These are phyloP conservation scores for Juglanconis juglandina DNA, from an alignment of 2,329 filamentous ascomycete species.

Conservation along the genomic window DNA sequence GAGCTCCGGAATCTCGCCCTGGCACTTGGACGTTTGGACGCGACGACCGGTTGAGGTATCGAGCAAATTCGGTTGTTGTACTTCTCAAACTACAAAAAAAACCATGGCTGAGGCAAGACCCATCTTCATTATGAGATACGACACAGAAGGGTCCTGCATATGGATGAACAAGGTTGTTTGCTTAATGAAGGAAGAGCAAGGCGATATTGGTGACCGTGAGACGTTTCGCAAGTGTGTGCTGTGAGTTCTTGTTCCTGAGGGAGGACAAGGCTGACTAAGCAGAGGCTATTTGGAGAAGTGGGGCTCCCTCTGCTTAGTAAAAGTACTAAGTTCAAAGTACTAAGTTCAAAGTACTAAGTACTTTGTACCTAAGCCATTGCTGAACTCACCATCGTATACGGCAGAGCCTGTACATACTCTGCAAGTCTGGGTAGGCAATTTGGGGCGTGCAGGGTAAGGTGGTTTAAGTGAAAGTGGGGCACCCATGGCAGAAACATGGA, in stretches of 20 bases:
- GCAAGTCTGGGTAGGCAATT: too few relatives aligned
- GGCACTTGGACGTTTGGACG: not conserved
- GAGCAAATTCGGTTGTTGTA: not conserved
- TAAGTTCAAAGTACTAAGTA: too few relatives aligned
- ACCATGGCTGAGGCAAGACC: not conserved
- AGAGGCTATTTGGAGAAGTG: not conserved
- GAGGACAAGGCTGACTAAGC: not conserved
- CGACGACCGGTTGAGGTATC: not conserved
- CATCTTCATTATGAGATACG: too few relatives aligned
- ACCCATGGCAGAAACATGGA: too few relatives aligned
- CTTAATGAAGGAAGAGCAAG: not conserved
- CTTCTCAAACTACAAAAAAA: not conserved
- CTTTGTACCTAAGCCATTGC: too few relatives aligned
- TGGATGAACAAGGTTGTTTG: not conserved
- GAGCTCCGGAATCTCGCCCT: too few relatives aligned
- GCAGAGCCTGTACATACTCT: not conserved
- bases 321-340: too few relatives aligned
- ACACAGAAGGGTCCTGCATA: not conserved
- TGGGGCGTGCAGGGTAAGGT: too few relatives aligned
- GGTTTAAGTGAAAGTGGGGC: too few relatives aligned
- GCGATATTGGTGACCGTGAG: not conserved
- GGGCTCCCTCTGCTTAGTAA: not conserved
- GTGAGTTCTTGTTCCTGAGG: not conserved
- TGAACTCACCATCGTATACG: not conserved
- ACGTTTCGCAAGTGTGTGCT: not conserved